phyloP scores from a whole-genome alignment of 495 filamentous ascomycete species.

The Collariella sp. region DNA sequence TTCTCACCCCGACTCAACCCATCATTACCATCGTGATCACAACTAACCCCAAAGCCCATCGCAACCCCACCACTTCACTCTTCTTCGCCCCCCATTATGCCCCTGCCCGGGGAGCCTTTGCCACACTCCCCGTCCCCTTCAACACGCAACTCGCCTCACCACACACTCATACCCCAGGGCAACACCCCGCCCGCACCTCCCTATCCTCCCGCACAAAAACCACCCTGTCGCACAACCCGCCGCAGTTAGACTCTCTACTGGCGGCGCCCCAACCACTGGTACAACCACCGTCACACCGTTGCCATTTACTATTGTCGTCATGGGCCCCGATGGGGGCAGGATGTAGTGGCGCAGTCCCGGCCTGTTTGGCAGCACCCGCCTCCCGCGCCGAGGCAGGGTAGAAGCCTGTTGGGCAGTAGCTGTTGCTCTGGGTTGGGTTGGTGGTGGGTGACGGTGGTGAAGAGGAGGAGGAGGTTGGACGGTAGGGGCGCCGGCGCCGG shows the following conservation, averaged over 20 bases:
- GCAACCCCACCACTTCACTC: neutral
- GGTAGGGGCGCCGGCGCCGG: conserved; percentile 28
- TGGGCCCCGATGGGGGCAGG: conserved; percentile 44
- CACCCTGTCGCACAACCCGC: conserved; percentile 65
- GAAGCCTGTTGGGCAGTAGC: conserved; percentile 49
- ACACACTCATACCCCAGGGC: conserved; percentile 65
- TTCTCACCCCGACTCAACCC: neutral
- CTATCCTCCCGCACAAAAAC: conserved; percentile 52
- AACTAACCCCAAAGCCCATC: neutral
- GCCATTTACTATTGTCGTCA: conserved; percentile 51
- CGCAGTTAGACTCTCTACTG: conserved; percentile 21
- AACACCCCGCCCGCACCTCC: conserved; percentile 62
- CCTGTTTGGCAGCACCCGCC: conserved; percentile 66
- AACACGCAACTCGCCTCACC: conserved; percentile 56
- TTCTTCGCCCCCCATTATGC: neutral
- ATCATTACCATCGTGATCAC: neutral
- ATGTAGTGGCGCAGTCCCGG: conserved; percentile 58
- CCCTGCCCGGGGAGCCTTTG: conserved; percentile 49
- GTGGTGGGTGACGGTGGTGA: conserved; percentile 8
- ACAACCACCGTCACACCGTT: conserved; percentile 61
- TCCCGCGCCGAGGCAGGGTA: conserved; percentile 46
- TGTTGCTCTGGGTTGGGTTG: conserved; percentile 7
- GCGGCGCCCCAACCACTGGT: conserved; percentile 39
- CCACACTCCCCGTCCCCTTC: conserved; percentile 43
- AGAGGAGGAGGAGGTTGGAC: conserved; percentile 31